Percentiles rank a stretch among this genome's conserved stretches.
Conservation (phyloP, 768 basidiomycete genomes). For the Grammothele lineata region DNA sequence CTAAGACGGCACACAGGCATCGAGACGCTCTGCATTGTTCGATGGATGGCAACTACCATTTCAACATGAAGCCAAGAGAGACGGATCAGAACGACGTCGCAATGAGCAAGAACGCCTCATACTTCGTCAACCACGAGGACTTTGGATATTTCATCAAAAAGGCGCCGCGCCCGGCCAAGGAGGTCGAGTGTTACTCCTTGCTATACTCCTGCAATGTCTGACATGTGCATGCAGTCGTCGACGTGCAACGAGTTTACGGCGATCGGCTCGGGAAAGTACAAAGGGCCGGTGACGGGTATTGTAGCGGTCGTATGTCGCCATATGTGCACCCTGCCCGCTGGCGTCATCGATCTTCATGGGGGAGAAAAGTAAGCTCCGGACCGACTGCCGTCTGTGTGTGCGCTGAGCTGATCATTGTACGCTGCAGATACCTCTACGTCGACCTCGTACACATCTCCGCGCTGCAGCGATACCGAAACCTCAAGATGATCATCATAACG, state of each 20-base stretch:
- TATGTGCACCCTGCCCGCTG: slow-evolving; percentile 12
- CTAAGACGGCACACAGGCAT: slow-evolving; percentile 1
- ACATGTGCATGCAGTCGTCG: slow-evolving; percentile 1
- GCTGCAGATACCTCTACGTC: slow-evolving; percentile 9
- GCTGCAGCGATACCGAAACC: slow-evolving; percentile 6
- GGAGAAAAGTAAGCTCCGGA: slow-evolving; percentile 17
- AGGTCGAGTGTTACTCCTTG: too few relatives aligned
- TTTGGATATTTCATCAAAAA: slow-evolving; percentile 1
- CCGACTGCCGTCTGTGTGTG: too few relatives aligned
- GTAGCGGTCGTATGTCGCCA: slow-evolving; percentile 15
- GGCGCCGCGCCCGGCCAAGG: too few relatives aligned
- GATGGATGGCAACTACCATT: slow-evolving; percentile 16
- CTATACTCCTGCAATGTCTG: neutral
- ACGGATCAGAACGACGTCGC: slow-evolving; percentile 10
- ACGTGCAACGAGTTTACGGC: slow-evolving; percentile 18
- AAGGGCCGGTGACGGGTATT: slow-evolving; percentile 11
- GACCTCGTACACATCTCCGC: slow-evolving; percentile 10
- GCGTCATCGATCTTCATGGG: slow-evolving; percentile 14
- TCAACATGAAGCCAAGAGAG: slow-evolving; percentile 7
- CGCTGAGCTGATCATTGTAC: neutral
- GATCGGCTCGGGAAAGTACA: slow-evolving; percentile 9
- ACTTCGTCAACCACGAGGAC: slow-evolving; percentile 11
- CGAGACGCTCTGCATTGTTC: slow-evolving; percentile 8
- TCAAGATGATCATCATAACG: slow-evolving; percentile 3
- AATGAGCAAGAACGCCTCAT: slow-evolving; percentile 8